Percentiles rank a stretch among this genome's conserved stretches.
Conservation (phyloP, 139 green algal genomes). For the Chlorella sp. region DNA sequence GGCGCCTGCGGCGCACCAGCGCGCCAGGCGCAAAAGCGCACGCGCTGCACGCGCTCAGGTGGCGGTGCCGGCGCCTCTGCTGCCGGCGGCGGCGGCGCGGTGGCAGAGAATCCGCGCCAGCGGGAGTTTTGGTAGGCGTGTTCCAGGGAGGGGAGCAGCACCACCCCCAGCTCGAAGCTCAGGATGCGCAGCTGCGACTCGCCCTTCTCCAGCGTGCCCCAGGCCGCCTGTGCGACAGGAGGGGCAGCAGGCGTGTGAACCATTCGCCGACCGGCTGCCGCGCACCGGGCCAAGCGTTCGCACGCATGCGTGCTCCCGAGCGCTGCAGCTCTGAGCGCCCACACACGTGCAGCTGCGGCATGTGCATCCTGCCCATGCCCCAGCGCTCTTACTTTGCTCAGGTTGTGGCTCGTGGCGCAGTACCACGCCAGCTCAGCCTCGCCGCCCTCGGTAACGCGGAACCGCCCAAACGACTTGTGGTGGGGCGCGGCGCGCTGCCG, state of each 20-base stretch:
- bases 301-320: neutral
- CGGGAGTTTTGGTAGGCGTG: slow-evolving; percentile 40
- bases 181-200: slow-evolving; percentile 49
- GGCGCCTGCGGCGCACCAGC: neutral
- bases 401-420: slow-evolving; percentile 73
- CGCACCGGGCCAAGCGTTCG: too few species aligned
- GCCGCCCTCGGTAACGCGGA: neutral
- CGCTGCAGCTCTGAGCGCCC: neutral
- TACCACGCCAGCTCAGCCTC: slow-evolving; percentile 61
- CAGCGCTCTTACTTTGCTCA: slow-evolving; percentile 60
- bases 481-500: slow-evolving; percentile 79
- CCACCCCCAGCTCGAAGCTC: slow-evolving; percentile 81
- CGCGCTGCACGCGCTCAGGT: neutral
- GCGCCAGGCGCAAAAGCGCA: slow-evolving; percentile 25
- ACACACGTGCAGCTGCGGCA: neutral
- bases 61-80: neutral
- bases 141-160: slow-evolving; percentile 64
- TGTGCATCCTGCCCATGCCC: too few species aligned
- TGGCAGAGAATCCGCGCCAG: slow-evolving; percentile 31
- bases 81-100: neutral
- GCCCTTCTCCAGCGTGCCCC: slow-evolving; percentile 78
- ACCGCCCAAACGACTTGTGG: slow-evolving; percentile 76
- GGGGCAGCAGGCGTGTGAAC: neutral
- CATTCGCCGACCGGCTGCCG: too few species aligned
- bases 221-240: slow-evolving; percentile 56